Conservation (phyloP, 179 eudicot species). For the Drosera spatulata region DNA sequence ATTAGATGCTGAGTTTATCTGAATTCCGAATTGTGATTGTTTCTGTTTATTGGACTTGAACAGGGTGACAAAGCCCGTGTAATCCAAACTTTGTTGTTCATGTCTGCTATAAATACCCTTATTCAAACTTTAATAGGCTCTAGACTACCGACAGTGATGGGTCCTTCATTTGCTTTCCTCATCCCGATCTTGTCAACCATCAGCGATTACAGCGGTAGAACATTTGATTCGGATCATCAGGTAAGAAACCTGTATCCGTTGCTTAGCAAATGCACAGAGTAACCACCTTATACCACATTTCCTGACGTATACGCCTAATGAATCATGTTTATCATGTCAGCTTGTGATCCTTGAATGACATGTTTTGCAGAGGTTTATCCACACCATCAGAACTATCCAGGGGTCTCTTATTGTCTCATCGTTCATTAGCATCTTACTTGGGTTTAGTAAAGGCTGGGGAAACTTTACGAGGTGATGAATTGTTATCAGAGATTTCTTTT, state of each 20-base stretch:
- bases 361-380: constrained; percentile 60
- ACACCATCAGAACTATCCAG: constrained; percentile 79
- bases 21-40: neutral
- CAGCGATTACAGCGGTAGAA: constrained; percentile 27
- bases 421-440: constrained; percentile 65
- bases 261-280: neutral
- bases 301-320: too few species aligned
- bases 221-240: constrained; percentile 50
- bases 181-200: constrained; percentile 56
- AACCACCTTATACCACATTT: neutral
- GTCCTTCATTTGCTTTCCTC: constrained; percentile 74
- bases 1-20: neutral
- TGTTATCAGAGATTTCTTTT: neutral
- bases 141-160: constrained; percentile 95
- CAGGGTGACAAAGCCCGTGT: constrained; percentile 95
- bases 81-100: constrained; percentile 69
- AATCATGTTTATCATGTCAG: too few species aligned
- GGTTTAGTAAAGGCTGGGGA: constrained; percentile 79
- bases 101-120: constrained; percentile 88
- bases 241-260: constrained; percentile 20
- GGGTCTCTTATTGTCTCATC: constrained; percentile 90
- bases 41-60: neutral
- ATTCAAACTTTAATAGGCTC: constrained; percentile 80
- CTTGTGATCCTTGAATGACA: too few species aligned
- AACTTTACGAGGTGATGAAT: constrained; percentile 46